phyloP scores from a whole-genome alignment of 2,329 filamentous ascomycete species.

The Cercospora zeina region DNA sequence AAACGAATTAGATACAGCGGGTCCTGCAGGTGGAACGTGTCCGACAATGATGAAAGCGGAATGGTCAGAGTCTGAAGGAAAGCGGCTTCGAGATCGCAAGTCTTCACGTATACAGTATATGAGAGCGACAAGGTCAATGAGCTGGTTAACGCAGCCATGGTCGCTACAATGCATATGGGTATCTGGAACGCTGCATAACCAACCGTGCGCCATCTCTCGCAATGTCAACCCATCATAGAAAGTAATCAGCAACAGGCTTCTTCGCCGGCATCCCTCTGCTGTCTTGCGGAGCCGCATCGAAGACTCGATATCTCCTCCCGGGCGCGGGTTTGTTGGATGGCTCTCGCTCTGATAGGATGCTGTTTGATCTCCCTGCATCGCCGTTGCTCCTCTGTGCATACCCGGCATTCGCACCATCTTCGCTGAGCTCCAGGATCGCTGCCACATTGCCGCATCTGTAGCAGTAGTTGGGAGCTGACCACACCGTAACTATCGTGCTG shows the following conservation, averaged over 20 bases:
- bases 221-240: constrained; percentile 56
- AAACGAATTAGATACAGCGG: no score
- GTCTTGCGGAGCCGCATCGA: constrained; percentile 95
- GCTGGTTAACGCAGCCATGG: neutral
- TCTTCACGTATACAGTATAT: no score
- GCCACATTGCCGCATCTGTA: constrained; percentile 63
- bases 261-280: constrained; percentile 97
- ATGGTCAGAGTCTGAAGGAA: no score
- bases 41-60: no score
- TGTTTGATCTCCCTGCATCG: constrained; percentile 56
- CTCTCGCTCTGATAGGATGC: constrained; percentile 48
- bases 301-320: constrained; percentile 87
- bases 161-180: constrained; percentile 23
- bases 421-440: constrained; percentile 86
- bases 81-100: no score
- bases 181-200: constrained; percentile 22
- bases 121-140: no score
- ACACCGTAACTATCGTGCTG: constrained; percentile 94
- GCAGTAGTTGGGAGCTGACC: constrained; percentile 52
- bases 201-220: constrained; percentile 7
- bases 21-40: neutral
- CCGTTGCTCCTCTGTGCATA: constrained; percentile 62
- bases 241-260: constrained; percentile 97
- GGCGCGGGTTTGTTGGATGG: constrained; percentile 61
- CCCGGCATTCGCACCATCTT: constrained; percentile 65